Percentiles rank a stretch among this genome's conserved stretches.
These are phyloP conservation scores for Globisporangium camurandrum DNA, from an alignment of 352 stramenopile species.

Conservation along the genomic window DNA sequence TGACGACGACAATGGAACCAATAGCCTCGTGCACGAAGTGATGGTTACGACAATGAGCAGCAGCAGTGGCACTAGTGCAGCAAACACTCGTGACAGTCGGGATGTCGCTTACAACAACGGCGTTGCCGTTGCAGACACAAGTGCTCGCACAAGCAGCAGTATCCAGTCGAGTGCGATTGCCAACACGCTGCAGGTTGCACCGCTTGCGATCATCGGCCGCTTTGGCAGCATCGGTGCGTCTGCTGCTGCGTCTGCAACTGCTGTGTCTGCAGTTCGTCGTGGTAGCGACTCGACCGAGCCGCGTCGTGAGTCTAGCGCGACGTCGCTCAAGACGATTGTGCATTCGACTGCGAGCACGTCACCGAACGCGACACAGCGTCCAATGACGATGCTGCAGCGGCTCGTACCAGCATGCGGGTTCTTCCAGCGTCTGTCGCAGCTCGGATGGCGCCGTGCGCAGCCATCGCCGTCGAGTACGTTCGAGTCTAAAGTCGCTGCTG, in stretches of 20 bases:
- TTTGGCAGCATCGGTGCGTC: too few species aligned
- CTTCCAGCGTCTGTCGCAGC: not conserved
- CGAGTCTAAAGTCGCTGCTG: conserved; percentile 2
- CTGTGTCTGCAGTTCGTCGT: too few species aligned
- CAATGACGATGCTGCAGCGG: not conserved
- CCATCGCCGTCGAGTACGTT: not conserved
- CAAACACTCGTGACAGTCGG: too few species aligned
- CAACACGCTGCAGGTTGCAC: conserved; percentile 12
- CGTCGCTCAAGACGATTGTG: conserved; percentile 1
- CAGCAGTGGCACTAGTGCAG: not conserved
- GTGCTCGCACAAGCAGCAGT: too few species aligned
- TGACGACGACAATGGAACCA: too few species aligned
- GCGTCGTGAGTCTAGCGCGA: not conserved
- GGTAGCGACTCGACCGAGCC: not conserved
- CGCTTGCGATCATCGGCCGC: conserved; percentile 5
- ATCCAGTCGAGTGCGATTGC: conserved; percentile 2
- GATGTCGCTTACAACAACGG: too few species aligned
- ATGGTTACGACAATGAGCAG: conserved; percentile 1
- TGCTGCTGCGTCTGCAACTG: too few species aligned
- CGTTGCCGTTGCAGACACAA: too few species aligned
- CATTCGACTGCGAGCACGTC: not conserved
- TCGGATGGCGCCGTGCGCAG: conserved; percentile 1
- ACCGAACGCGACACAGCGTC: not conserved
- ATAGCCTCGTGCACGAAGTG: conserved; percentile 7
- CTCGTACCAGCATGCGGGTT: not conserved